These are phyloP conservation scores for Metschnikowia shivogae DNA, from an alignment of 805 yeast genomes.

Conservation along the genomic window DNA sequence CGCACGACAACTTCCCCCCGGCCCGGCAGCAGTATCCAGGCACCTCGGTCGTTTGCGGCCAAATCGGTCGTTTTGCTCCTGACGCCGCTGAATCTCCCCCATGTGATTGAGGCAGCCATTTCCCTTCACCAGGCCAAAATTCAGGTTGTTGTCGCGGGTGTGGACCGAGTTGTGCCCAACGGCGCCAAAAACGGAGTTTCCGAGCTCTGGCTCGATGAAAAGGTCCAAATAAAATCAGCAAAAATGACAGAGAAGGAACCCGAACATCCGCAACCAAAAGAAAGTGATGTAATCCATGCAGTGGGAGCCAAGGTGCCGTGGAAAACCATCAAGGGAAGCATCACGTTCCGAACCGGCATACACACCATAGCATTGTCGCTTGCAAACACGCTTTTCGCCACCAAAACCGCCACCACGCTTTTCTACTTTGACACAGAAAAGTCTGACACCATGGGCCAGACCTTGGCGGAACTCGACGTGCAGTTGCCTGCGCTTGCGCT, in stretches of 20 bases:
- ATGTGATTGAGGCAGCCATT: constrained; percentile 30
- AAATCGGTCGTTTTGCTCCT: constrained; percentile 32
- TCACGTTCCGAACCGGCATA: constrained; percentile 19
- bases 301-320: constrained; percentile 37
- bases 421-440: constrained; percentile 28
- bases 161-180: constrained; percentile 34
- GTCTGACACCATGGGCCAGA: constrained; percentile 23
- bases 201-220: constrained; percentile 36
- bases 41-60: constrained; percentile 18
- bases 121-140: constrained; percentile 21
- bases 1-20: constrained; percentile 15
- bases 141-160: constrained; percentile 40
- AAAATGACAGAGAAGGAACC: constrained; percentile 24
- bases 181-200: constrained; percentile 33
- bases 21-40: background rate
- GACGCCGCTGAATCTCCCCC: constrained; percentile 32
- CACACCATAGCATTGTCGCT: constrained; percentile 22
- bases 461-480: constrained; percentile 26
- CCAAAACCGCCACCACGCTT: constrained; percentile 31
- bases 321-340: constrained; percentile 28
- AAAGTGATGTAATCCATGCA: constrained; percentile 33
- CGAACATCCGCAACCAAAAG: constrained; percentile 20
- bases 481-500: constrained; percentile 19
- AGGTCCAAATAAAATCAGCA: constrained; percentile 18
- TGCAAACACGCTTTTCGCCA: constrained; percentile 40